Evolutionary conservation across 768 basidiomycete species (phyloP).

Genomic region (Rhizopogon vinicolor): DNA sequence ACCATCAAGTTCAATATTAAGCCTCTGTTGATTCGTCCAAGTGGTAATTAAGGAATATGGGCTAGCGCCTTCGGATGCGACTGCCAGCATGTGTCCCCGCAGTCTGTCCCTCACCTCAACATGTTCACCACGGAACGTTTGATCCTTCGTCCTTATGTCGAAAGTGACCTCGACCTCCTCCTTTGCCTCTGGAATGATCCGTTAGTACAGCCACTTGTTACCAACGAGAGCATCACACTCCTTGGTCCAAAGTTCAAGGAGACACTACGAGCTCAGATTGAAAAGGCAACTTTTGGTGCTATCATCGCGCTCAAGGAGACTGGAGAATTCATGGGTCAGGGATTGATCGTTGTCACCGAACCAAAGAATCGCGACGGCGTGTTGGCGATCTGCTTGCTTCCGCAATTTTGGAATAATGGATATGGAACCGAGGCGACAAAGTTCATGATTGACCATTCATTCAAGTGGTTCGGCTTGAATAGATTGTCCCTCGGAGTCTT

Average conservation of each 20-base stretch:
- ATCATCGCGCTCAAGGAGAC: conserved; percentile 25
- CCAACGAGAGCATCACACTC: conserved; percentile 11
- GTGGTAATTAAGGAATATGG: not conserved
- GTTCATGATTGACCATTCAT: conserved; percentile 38
- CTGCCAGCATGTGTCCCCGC: too few relatives aligned
- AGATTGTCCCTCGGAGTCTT: conserved; percentile 37
- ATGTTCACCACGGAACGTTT: conserved; percentile 31
- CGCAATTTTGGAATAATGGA: conserved; percentile 33
- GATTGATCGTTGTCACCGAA: conserved; percentile 20
- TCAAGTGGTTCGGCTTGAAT: conserved; percentile 34
- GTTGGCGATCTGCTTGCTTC: conserved; percentile 26
- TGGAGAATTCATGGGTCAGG: conserved; percentile 28
- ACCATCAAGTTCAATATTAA: not conserved
- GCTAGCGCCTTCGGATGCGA: not conserved
- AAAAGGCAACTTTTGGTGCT: conserved; percentile 21
- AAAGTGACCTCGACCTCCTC: conserved; percentile 28
- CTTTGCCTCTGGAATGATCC: conserved; percentile 24
- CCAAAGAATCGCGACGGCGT: conserved; percentile 26
- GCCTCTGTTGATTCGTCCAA: not conserved
- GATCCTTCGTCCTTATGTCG: conserved; percentile 26
- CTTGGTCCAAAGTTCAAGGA: conserved; percentile 13
- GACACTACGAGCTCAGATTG: conserved; percentile 16
- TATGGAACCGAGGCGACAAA: conserved; percentile 37
- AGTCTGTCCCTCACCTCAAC: not conserved
- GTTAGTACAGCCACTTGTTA: conserved; percentile 18